phyloP scores from a whole-genome alignment of 2,329 filamentous ascomycete species.

The Escovopsis weberi region DNA sequence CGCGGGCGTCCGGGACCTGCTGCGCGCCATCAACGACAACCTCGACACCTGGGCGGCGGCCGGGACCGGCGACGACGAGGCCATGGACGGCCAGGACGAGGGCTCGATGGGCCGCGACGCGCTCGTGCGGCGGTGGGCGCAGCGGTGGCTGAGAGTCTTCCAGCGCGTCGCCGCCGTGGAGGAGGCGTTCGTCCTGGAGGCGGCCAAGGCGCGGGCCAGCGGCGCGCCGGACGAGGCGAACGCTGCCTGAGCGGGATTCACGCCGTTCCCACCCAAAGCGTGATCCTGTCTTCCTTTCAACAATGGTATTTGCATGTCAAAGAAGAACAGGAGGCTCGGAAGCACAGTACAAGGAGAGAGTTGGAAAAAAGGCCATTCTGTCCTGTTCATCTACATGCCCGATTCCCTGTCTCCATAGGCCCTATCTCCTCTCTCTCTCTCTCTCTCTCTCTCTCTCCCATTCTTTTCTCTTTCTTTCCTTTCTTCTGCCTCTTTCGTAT shows the following conservation, averaged over 20 bases:
- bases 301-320: slow-evolving; percentile 2
- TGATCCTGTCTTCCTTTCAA: background rate
- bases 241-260: slow-evolving; percentile 1
- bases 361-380: too few relatives aligned
- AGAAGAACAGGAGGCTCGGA: background rate
- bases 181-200: slow-evolving; percentile 45
- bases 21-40: slow-evolving; percentile 66
- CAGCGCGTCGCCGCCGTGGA: slow-evolving; percentile 70
- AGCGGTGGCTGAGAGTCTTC: slow-evolving; percentile 78
- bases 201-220: slow-evolving; percentile 13
- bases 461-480: too few relatives aligned
- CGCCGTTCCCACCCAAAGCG: too few relatives aligned
- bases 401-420: too few relatives aligned
- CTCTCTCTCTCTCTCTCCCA: too few relatives aligned
- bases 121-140: slow-evolving; percentile 65
- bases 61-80: slow-evolving; percentile 53
- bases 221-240: slow-evolving; percentile 4
- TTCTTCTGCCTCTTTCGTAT: too few relatives aligned
- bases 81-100: slow-evolving; percentile 42
- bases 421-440: too few relatives aligned
- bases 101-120: slow-evolving; percentile 43
- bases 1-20: slow-evolving; percentile 62
- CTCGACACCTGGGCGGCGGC: slow-evolving; percentile 43
- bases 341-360: too few relatives aligned
- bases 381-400: too few relatives aligned